Percentiles rank a stretch among this genome's conserved stretches.
These are phyloP conservation scores for Yueomyces sp. DNA, from an alignment of 1,139 yeast genomes.

Conservation along the genomic window DNA sequence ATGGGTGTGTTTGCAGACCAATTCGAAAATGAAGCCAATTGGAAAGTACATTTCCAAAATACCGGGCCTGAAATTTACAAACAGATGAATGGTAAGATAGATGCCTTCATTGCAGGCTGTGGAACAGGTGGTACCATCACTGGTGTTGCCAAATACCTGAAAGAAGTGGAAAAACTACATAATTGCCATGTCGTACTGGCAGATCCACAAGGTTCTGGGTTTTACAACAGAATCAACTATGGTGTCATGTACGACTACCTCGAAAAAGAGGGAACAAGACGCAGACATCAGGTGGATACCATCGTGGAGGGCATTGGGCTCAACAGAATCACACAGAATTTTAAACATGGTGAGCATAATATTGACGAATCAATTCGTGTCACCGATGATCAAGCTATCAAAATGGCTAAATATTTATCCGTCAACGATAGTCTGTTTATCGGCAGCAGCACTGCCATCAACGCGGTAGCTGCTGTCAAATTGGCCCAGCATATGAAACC, in stretches of 20 bases:
- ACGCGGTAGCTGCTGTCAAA: slow-evolving; percentile 79
- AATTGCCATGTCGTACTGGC: slow-evolving; percentile 48
- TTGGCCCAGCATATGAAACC: slow-evolving; percentile 45
- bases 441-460: slow-evolving; percentile 86
- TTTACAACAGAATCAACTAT: slow-evolving; percentile 67
- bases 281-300: slow-evolving; percentile 95
- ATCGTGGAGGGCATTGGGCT: slow-evolving; percentile 89
- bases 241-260: slow-evolving; percentile 90
- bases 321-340: slow-evolving; percentile 74
- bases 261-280: slow-evolving; percentile 84
- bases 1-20: slow-evolving; percentile 86
- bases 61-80: slow-evolving; percentile 85
- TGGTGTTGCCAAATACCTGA: slow-evolving; percentile 69
- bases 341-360: slow-evolving; percentile 51
- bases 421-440: slow-evolving; percentile 79
- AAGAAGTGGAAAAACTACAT: slow-evolving; percentile 30
- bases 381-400: slow-evolving; percentile 63
- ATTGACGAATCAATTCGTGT: slow-evolving; percentile 78
- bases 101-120: slow-evolving; percentile 65
- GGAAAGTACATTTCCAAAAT: slow-evolving; percentile 68
- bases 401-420: slow-evolving; percentile 78
- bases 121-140: slow-evolving; percentile 46
- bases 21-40: slow-evolving; percentile 84
- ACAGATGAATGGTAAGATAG: slow-evolving; percentile 54
- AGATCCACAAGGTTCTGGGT: slow-evolving; percentile 94